These are phyloP conservation scores for Paraglomus occultum DNA, from an alignment of 192 early-diverging fungal species.

Conservation along the genomic window DNA sequence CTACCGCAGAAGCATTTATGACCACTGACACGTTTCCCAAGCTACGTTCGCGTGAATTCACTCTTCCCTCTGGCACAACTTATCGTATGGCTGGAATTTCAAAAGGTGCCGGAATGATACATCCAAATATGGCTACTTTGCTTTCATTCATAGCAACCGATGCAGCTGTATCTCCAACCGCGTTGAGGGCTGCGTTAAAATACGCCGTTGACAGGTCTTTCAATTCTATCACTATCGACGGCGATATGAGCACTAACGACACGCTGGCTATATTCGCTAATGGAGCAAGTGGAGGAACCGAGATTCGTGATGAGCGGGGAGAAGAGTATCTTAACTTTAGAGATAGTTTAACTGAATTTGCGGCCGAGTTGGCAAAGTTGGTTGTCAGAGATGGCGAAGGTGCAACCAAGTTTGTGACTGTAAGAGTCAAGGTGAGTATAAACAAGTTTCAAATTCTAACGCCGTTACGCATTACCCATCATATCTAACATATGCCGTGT, in stretches of 20 bases:
- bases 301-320: constrained; percentile 43
- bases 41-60: constrained; percentile 60
- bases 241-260: constrained; percentile 97
- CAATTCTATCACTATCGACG: constrained; percentile 94
- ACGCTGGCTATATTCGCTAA: constrained; percentile 89
- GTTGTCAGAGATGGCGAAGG: constrained; percentile 97
- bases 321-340: constrained; percentile 67
- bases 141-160: constrained; percentile 89
- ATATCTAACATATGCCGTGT: no score
- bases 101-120: constrained; percentile 99
- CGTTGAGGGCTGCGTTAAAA: constrained; percentile 69
- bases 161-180: constrained; percentile 56
- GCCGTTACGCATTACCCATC: no score
- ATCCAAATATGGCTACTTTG: constrained; percentile 98
- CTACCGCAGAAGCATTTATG: constrained; percentile 86
- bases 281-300: constrained; percentile 53
- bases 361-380: constrained; percentile 81
- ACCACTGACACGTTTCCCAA: constrained; percentile 99
- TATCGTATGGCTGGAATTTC: constrained; percentile 92
- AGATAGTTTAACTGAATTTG: constrained; percentile 74
- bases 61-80: constrained; percentile 43
- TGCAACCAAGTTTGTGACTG: constrained; percentile 94
- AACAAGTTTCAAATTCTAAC: no score
- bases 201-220: constrained; percentile 89
- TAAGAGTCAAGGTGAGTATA: constrained; percentile 68